Percentiles rank a stretch among this genome's conserved stretches.
Evolutionary conservation across 1,284 basidiomycete species (phyloP).

Genomic region (Trametes sp.): DNA sequence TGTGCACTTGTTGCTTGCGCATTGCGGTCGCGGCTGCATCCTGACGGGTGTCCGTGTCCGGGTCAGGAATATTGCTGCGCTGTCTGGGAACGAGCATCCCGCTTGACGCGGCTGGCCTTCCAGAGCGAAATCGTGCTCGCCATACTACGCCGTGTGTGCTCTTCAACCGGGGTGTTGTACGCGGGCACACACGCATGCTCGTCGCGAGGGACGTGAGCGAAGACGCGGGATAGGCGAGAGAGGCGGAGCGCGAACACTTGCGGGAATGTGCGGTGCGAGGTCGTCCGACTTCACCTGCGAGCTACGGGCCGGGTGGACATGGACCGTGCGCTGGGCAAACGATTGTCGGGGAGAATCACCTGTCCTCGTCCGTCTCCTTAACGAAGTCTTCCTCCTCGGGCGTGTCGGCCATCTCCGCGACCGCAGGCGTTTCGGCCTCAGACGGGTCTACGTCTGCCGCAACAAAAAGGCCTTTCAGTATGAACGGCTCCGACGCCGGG

Average conservation of each 20-base stretch:
- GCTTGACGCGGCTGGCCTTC: conserved; percentile 16
- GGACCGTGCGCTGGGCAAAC: not conserved
- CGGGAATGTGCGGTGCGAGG: conserved; percentile 44
- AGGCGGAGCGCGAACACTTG: conserved; percentile 47
- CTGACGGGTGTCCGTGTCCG: conserved; percentile 37
- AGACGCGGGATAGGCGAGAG: conserved; percentile 19
- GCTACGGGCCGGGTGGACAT: conserved; percentile 19
- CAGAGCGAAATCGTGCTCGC: conserved; percentile 63
- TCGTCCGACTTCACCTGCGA: conserved; percentile 55
- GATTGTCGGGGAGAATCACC: conserved; percentile 42
- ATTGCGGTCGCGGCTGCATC: conserved; percentile 37
- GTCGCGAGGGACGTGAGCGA: conserved; percentile 18
- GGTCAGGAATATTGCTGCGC: conserved; percentile 26
- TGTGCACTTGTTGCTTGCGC: conserved; percentile 57
- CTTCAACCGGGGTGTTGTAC: conserved; percentile 55
- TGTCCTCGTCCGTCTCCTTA: conserved; percentile 57
- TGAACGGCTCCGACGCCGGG: conserved; percentile 77
- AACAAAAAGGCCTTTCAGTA: conserved; percentile 77
- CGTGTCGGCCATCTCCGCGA: conserved; percentile 35
- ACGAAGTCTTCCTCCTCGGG: conserved; percentile 41
- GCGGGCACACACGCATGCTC: conserved; percentile 44
- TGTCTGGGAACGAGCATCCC: conserved; percentile 30
- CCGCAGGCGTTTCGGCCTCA: conserved; percentile 28
- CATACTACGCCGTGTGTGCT: conserved; percentile 48
- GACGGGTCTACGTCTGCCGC: conserved; percentile 80